Evolutionary conservation across 2,329 filamentous ascomycete species (phyloP), one percentile per base, ranked within the genome.

Genomic region (Kalaharituber pfeilii): DNA sequence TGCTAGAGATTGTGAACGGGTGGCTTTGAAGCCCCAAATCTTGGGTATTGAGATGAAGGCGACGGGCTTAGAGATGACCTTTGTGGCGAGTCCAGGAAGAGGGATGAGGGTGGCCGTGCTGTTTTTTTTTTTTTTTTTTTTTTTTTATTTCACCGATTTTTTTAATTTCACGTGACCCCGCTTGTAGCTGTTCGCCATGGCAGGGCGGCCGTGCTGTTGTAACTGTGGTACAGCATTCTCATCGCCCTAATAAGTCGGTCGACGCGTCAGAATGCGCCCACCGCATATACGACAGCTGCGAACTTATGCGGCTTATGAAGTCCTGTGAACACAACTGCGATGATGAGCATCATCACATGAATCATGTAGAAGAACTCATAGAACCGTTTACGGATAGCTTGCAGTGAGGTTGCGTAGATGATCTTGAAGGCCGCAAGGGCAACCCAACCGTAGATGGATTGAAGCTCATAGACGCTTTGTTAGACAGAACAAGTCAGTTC

Each of bases 31-130:
- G 1, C 68, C 60, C 8, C 78, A 73, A 49, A 82, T 71, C 3
- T 67, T 67, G 0, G 79, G 80, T 5, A 82, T 72, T 77, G 77
- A 82, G 27, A 82, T 65, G 62, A 80, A 81, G 60, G 76, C 77
- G 1, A 78, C 79, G 0, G 78, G 71, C 1, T 72, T 70, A 64
- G 76, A 75, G 28, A 80, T 69, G n/a, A 80, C 70, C 33, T 75
- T 73, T 18, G 75, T 78, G 50, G 71, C 76, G 3, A 75, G 73
- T 53, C 74, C 67, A 5, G 75, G 68, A 2, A 80, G 70, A 4
- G 77, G 73, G 24, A 71, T 70, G n/a, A 80, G 63, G 0, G 68
- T 74, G n/a, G n/a, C n/a, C n/a, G n/a, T n/a, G n/a, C n/a, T n/a
- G n/a, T n/a, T n/a, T n/a, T n/a, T n/a, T n/a, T n/a, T n/a, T n/a